These are phyloP conservation scores for Lactarius evosmus DNA, from an alignment of 768 basidiomycete species.

Conservation along the genomic window DNA sequence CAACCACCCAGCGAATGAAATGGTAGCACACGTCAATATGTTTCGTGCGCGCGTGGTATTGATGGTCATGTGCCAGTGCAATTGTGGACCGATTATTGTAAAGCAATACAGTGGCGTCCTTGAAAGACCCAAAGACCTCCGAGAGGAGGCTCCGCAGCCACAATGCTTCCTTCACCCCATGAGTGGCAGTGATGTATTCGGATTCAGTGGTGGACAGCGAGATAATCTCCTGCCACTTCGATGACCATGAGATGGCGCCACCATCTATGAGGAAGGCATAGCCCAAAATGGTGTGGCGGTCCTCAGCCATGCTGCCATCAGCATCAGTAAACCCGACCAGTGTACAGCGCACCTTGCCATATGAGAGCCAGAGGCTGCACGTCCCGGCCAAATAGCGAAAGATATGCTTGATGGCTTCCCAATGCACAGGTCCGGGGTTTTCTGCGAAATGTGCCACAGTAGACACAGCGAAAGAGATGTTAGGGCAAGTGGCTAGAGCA, in stretches of 20 bases:
- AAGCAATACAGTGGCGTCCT: background rate
- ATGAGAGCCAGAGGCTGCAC: slow-evolving; percentile 27
- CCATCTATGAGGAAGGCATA: slow-evolving; percentile 36
- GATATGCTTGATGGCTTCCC: slow-evolving; percentile 39
- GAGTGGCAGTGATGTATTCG: slow-evolving; percentile 41
- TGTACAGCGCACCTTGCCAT: slow-evolving; percentile 8
- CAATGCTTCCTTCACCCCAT: slow-evolving; percentile 30
- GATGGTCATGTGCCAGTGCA: too few relatives aligned
- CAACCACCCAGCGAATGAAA: too few relatives aligned
- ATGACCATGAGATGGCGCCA: slow-evolving; percentile 41
- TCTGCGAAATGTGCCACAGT: slow-evolving; percentile 36
- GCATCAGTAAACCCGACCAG: slow-evolving; percentile 31
- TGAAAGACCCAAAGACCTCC: slow-evolving; percentile 22
- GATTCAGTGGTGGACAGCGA: slow-evolving; percentile 43
- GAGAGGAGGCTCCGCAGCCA: slow-evolving; percentile 35
- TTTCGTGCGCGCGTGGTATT: too few relatives aligned
- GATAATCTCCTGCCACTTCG: slow-evolving; percentile 40
- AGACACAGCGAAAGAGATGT: slow-evolving; percentile 41
- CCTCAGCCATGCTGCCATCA: slow-evolving; percentile 32
- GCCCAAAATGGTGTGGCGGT: slow-evolving; percentile 34
- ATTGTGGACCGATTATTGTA: too few relatives aligned
- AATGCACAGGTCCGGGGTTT: slow-evolving; percentile 38
- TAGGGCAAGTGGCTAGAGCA: slow-evolving; percentile 37
- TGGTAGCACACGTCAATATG: slow-evolving; percentile 14
- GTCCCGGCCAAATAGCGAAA: slow-evolving; percentile 42